Evolutionary conservation across 768 basidiomycete species (phyloP).

Genomic region (Boletus rufocinnamomeus): DNA sequence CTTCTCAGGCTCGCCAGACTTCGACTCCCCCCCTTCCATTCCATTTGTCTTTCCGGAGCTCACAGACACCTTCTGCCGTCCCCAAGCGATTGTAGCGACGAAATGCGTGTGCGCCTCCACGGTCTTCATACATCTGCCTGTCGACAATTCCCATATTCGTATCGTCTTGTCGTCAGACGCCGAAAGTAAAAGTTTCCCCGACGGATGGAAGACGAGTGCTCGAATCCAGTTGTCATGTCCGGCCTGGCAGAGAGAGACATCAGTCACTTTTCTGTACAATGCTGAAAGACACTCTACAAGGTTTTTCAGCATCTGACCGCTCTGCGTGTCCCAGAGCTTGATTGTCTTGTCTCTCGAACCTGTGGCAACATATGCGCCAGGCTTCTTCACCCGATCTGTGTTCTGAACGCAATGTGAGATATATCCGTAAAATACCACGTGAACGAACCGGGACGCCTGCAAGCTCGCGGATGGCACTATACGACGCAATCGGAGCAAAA

Average conservation of each 20-base stretch:
- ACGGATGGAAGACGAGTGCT: conserved; percentile 85
- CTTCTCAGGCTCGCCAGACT: conserved; percentile 48
- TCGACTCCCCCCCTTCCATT: conserved; percentile 35
- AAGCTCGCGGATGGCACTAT: conserved; percentile 75
- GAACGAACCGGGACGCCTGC: conserved; percentile 65
- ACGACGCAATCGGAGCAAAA: conserved; percentile 78
- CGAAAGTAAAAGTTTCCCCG: conserved; percentile 87
- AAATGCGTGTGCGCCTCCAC: conserved; percentile 88
- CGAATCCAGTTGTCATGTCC: conserved; percentile 93
- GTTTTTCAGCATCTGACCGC: conserved; percentile 78
- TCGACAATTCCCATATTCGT: conserved; percentile 85
- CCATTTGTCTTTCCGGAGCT: conserved; percentile 42
- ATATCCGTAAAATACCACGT: conserved; percentile 1
- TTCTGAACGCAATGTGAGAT: conserved; percentile 37
- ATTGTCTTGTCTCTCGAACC: conserved; percentile 91
- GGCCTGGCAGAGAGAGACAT: conserved; percentile 41
- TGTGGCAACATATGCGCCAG: conserved; percentile 67
- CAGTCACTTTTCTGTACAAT: conserved; percentile 4
- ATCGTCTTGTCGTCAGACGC: conserved; percentile 92
- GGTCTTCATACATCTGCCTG: conserved; percentile 83
- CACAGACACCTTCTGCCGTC: conserved; percentile 52
- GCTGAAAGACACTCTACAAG: conserved; percentile 48
- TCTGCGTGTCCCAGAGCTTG: conserved; percentile 85
- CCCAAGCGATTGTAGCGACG: conserved; percentile 82
- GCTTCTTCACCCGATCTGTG: conserved; percentile 51